These are phyloP conservation scores for Acanthamoeba sp. DNA, from an alignment of 208 protist genomes.

Conservation along the genomic window DNA sequence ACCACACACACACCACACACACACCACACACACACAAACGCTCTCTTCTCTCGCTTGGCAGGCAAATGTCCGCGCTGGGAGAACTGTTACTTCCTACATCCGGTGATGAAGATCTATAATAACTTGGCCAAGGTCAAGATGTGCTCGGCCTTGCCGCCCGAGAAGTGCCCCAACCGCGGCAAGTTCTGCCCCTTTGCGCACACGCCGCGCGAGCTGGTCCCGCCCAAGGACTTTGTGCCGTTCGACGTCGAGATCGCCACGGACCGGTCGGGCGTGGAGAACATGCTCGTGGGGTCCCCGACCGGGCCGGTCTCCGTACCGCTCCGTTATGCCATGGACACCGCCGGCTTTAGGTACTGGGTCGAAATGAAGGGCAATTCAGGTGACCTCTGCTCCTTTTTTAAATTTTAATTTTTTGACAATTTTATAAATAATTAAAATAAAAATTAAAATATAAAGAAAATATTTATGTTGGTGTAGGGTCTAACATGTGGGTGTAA, in stretches of 20 bases:
- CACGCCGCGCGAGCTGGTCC: not conserved
- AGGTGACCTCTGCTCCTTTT: not conserved
- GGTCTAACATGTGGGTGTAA: no score
- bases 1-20: no score
- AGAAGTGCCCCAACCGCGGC: not conserved
- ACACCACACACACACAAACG: no score
- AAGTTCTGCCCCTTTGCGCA: slow-evolving; percentile 15
- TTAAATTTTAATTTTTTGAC: not conserved
- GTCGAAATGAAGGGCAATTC: not conserved
- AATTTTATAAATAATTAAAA: no score
- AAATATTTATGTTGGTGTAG: no score
- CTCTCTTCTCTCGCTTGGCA: no score
- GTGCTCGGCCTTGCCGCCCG: not conserved
- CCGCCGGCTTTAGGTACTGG: not conserved
- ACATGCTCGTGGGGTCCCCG: not conserved
- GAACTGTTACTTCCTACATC: slow-evolving; percentile 10
- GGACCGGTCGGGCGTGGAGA: not conserved
- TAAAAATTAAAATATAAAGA: no score
- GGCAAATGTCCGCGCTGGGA: slow-evolving; percentile 10
- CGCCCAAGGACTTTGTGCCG: not conserved
- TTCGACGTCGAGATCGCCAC: not conserved
- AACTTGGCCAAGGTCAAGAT: not conserved
- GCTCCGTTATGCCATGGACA: slow-evolving; percentile 4
- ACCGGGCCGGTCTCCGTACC: not conserved
- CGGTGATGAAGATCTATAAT: not conserved